These are phyloP conservation scores for Stenogyne calaminthoides DNA, from an alignment of 305 asterid species.

Conservation along the genomic window DNA sequence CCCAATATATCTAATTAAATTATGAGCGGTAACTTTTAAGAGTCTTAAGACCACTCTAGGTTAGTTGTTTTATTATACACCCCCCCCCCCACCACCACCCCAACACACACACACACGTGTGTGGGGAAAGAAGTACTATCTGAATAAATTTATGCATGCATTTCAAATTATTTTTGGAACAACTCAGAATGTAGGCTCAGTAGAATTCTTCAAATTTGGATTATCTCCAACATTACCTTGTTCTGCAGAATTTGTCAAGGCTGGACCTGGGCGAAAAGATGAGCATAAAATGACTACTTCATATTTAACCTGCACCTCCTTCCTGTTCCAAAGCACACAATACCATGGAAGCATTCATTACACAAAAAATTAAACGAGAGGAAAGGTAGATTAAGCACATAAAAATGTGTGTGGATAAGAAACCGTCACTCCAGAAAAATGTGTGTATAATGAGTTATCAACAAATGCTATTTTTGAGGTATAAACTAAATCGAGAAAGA, in stretches of 20 bases:
- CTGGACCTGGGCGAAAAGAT: slow-evolving; percentile 49
- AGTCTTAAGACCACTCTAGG: too few relatives aligned
- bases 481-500: not conserved
- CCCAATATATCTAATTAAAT: too few relatives aligned
- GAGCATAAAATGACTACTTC: slow-evolving; percentile 52
- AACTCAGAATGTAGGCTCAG: not conserved
- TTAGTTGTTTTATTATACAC: too few relatives aligned
- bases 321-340: slow-evolving; percentile 55
- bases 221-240: not conserved
- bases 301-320: slow-evolving; percentile 56
- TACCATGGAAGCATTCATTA: slow-evolving; percentile 18
- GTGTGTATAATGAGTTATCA: not conserved
- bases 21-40: too few relatives aligned
- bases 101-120: too few relatives aligned
- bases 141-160: too few relatives aligned
- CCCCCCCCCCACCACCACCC: too few relatives aligned
- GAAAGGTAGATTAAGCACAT: slow-evolving; percentile 9
- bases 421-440: not conserved
- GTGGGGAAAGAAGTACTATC: too few relatives aligned
- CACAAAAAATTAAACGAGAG: not conserved
- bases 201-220: not conserved
- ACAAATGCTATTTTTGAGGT: not conserved
- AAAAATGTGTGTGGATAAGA: not conserved
- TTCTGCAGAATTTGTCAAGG: slow-evolving; percentile 25
- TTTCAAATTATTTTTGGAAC: too few relatives aligned